These are phyloP conservation scores for Cylindrotheca closterium DNA, from an alignment of 108 stramenopile species.

Conservation along the genomic window DNA sequence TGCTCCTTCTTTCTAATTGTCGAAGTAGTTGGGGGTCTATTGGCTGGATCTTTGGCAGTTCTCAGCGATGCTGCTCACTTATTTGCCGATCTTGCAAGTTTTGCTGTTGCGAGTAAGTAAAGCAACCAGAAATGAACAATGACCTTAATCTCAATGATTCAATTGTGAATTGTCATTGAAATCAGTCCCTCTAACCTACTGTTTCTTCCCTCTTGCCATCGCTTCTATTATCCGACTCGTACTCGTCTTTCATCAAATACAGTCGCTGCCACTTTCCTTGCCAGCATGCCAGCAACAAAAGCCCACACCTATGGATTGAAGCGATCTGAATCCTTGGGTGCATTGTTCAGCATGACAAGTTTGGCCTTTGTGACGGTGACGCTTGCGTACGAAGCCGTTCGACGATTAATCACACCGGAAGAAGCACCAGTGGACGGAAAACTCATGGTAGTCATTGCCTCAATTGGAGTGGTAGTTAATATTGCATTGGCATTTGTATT, in stretches of 20 bases:
- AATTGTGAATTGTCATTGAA: too few species aligned
- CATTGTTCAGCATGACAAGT: slow-evolving; percentile 81
- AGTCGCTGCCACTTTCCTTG: slow-evolving; percentile 81
- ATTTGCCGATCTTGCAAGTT: slow-evolving; percentile 72
- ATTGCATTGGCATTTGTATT: slow-evolving; percentile 79
- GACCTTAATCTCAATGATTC: too few species aligned
- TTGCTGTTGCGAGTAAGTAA: slow-evolving; percentile 81
- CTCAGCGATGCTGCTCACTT: slow-evolving; percentile 89
- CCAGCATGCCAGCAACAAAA: slow-evolving; percentile 72
- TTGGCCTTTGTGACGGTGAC: slow-evolving; percentile 74
- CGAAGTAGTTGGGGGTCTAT: slow-evolving; percentile 74
- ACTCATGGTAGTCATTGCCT: slow-evolving; percentile 85
- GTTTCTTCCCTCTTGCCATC: too few species aligned
- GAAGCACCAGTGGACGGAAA: slow-evolving; percentile 72
- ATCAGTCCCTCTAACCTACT: too few species aligned
- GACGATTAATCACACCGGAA: slow-evolving; percentile 32
- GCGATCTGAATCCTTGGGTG: slow-evolving; percentile 91
- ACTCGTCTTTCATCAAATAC: too few species aligned
- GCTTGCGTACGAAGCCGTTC: slow-evolving; percentile 76
- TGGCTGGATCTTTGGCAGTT: slow-evolving; percentile 78
- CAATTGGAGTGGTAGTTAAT: slow-evolving; percentile 93
- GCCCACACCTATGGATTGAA: slow-evolving; percentile 88
- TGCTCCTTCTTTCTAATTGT: slow-evolving; percentile 71
- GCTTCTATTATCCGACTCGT: too few species aligned
- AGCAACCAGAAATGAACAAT: too few species aligned